Evolutionary conservation across 495 filamentous ascomycete genomes (phyloP).

Genomic region (Thermothielavioides terrestris): DNA sequence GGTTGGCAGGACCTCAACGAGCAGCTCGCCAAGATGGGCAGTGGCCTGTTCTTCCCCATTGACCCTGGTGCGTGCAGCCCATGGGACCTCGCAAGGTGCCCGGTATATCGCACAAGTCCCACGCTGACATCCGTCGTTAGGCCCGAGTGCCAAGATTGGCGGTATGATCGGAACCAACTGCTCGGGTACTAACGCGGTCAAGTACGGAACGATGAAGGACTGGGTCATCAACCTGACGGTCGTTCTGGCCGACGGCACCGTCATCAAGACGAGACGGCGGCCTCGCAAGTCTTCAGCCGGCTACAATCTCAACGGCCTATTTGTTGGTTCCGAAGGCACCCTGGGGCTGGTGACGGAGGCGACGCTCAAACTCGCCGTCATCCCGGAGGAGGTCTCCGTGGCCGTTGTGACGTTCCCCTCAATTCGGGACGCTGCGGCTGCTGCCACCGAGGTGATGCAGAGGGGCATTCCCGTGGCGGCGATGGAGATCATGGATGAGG

Average conservation of each 20-base stretch:
- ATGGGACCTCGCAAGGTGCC: too few species aligned
- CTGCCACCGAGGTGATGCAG: constrained; percentile 61
- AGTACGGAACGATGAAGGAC: constrained; percentile 81
- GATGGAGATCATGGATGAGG: constrained; percentile 79
- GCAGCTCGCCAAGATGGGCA: constrained; percentile 55
- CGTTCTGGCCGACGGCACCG: constrained; percentile 66
- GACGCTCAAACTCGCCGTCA: constrained; percentile 64
- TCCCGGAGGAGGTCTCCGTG: constrained; percentile 64
- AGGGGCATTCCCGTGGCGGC: constrained; percentile 66
- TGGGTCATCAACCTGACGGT: constrained; percentile 79
- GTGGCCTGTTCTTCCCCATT: constrained; percentile 81
- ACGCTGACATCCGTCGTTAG: constrained; percentile 24
- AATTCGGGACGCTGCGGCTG: constrained; percentile 62
- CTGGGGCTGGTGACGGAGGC: constrained; percentile 68
- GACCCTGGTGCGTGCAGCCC: constrained; percentile 53
- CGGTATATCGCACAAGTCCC: too few species aligned
- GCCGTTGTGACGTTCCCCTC: constrained; percentile 69
- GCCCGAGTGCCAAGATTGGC: constrained; percentile 55
- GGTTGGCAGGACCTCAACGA: constrained; percentile 88
- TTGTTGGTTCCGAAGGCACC: constrained; percentile 73
- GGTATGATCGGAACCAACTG: constrained; percentile 78
- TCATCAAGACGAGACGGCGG: constrained; percentile 67
- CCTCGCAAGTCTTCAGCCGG: constrained; percentile 74
- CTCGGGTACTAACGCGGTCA: constrained; percentile 70
- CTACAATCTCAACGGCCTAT: constrained; percentile 69